Evolutionary conservation across 2,329 filamentous ascomycete genomes (phyloP).

Genomic region (Sphaceloma murrayae): DNA sequence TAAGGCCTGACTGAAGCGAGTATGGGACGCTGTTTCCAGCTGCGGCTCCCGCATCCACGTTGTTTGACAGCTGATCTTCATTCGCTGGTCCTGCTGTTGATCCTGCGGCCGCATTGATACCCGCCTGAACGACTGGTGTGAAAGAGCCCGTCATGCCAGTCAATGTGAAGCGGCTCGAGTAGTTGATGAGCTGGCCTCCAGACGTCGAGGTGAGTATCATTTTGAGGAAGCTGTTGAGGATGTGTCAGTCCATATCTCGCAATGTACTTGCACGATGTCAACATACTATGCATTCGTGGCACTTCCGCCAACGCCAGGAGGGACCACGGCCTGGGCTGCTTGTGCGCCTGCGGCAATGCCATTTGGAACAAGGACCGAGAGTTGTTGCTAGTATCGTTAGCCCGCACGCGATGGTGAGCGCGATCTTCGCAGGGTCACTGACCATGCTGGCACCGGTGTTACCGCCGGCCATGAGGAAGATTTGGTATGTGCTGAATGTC

Average conservation of each 20-base stretch:
- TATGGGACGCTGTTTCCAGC: slow-evolving; percentile 38
- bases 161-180: slow-evolving; percentile 55
- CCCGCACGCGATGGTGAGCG: too few species aligned
- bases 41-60: slow-evolving; percentile 18
- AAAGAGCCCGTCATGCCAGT: slow-evolving; percentile 55
- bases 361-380: slow-evolving; percentile 22
- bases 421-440: slow-evolving; percentile 22
- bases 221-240: slow-evolving; percentile 48
- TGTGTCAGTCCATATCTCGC: slow-evolving; percentile 14
- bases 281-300: slow-evolving; percentile 49
- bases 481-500: slow-evolving; percentile 45
- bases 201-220: slow-evolving; percentile 47
- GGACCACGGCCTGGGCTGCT: slow-evolving; percentile 37
- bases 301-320: slow-evolving; percentile 35
- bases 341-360: slow-evolving; percentile 34
- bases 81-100: slow-evolving; percentile 33
- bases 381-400: neutral
- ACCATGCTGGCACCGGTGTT: slow-evolving; percentile 43
- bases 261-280: neutral
- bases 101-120: slow-evolving; percentile 29
- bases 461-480: slow-evolving; percentile 53
- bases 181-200: slow-evolving; percentile 50
- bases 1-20: slow-evolving; percentile 46
- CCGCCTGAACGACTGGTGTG: slow-evolving; percentile 32
- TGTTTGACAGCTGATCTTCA: slow-evolving; percentile 26